A percentile compares a stretch with the other conserved stretches of the same genome.
Evolutionary conservation across 257 asterid species (phyloP).

Genomic region (Solanum appendiculatum): DNA sequence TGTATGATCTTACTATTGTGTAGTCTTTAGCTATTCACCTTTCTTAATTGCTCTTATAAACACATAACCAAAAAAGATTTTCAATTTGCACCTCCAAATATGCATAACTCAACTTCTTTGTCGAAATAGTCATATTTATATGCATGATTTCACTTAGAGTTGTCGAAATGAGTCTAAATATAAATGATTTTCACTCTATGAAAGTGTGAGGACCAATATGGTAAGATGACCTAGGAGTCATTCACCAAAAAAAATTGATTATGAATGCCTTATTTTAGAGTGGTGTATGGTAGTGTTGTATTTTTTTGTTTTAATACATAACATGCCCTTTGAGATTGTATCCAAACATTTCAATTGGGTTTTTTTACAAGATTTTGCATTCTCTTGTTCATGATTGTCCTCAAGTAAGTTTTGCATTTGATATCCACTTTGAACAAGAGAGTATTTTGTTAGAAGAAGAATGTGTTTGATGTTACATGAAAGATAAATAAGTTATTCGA

Average conservation of each 20-base stretch:
- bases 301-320: too few relatives aligned
- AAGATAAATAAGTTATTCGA: neutral
- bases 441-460: too few relatives aligned
- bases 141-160: neutral
- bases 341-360: neutral
- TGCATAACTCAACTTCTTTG: too few relatives aligned
- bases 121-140: neutral
- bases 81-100: neutral
- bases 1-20: neutral
- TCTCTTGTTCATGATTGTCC: neutral
- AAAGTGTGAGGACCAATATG: too few relatives aligned
- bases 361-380: neutral
- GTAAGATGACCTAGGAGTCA: too few relatives aligned
- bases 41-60: neutral
- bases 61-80: too few relatives aligned
- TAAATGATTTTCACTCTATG: too few relatives aligned
- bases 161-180: too few relatives aligned
- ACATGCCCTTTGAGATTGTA: too few relatives aligned
- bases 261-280: neutral
- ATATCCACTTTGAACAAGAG: neutral
- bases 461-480: neutral
- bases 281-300: too few relatives aligned
- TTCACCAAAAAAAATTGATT: neutral
- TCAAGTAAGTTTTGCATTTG: neutral
- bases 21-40: neutral